Evolutionary conservation across 495 filamentous ascomycete genomes (phyloP), one percentile per base, ranked within the genome.

Genomic region (Astrothelium subdiscretum): DNA sequence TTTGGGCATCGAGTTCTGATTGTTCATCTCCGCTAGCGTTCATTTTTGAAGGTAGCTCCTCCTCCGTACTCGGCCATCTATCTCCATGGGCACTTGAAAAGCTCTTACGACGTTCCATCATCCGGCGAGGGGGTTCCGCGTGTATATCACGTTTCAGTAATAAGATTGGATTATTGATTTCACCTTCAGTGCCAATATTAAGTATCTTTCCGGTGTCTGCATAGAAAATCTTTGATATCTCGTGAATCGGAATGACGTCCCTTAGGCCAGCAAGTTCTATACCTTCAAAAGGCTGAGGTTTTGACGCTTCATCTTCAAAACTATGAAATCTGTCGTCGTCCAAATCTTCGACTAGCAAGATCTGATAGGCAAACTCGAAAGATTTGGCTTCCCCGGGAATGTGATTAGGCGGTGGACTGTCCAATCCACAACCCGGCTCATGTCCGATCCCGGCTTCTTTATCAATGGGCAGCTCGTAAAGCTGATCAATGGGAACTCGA

Each of bases 151-250:
- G 80, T 68, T 95, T 96, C 31, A 99, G 73, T 0, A 99, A 74
- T 10, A 99, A 78, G 0, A 97, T 85, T 0, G 95, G 92, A 63
- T 86, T 95, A 67, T 90, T 95, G 4, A 84, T 84, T 66, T 90
- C 88, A 3, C 84, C 85, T 32, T 90, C 84, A 40, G 80, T 83
- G 35, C 85, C 86, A 62, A 97, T 96, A 62, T 95, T 95, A 35
- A 99, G 81, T 20, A 99, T 92, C 70, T 88, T 89, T 27, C 95
- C 92, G 3, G 94, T 96, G 66, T 97, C 90, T 15, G 94, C 92
- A 67, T 97, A 99, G 73, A 99, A 97, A 27, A 99, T 94, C 67
- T 95, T 97, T 26, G 90, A 89, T 11, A 97, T 84, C 68, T 97
- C 86, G 70, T 95, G 86, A 32, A 99, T 86, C 0, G 95, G 94